phyloP scores from a whole-genome alignment of 805 yeast species.

The Kodamaea sagamina region DNA sequence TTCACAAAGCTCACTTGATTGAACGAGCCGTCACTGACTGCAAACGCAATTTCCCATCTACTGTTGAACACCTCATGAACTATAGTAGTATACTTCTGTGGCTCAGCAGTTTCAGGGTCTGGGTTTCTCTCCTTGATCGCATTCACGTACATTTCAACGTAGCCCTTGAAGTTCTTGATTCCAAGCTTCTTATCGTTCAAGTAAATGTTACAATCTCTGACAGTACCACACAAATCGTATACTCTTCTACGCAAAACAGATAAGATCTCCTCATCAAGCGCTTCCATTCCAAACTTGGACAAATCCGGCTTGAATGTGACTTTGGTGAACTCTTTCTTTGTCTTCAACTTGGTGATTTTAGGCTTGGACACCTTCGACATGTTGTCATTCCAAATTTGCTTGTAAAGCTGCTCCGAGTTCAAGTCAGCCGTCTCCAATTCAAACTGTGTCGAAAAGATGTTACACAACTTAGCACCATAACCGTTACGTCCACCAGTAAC shows the following conservation, averaged over 20 bases:
- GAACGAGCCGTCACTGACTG: conserved; percentile 85
- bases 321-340: conserved; percentile 76
- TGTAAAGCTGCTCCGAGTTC: conserved; percentile 58
- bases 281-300: conserved; percentile 79
- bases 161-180: conserved; percentile 76
- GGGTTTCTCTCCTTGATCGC: conserved; percentile 61
- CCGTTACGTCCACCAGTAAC: conserved; percentile 99
- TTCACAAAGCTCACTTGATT: conserved; percentile 96
- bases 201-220: conserved; percentile 73
- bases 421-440: conserved; percentile 87
- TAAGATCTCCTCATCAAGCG: conserved; percentile 76
- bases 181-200: conserved; percentile 73
- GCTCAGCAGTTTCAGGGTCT: conserved; percentile 32
- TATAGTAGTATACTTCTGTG: conserved; percentile 45
- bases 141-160: conserved; percentile 85
- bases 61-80: conserved; percentile 80
- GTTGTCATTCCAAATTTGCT: conserved; percentile 84
- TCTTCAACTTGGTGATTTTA: conserved; percentile 58
- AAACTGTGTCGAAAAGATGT: conserved; percentile 89
- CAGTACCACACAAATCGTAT: conserved; percentile 93
- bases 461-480: conserved; percentile 96
- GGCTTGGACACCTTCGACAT: conserved; percentile 82
- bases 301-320: conserved; percentile 89
- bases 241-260: conserved; percentile 91
- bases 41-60: conserved; percentile 96